Evolutionary conservation across 148 eudicot genomes (phyloP).

Genomic region (Spergularia marina): DNA sequence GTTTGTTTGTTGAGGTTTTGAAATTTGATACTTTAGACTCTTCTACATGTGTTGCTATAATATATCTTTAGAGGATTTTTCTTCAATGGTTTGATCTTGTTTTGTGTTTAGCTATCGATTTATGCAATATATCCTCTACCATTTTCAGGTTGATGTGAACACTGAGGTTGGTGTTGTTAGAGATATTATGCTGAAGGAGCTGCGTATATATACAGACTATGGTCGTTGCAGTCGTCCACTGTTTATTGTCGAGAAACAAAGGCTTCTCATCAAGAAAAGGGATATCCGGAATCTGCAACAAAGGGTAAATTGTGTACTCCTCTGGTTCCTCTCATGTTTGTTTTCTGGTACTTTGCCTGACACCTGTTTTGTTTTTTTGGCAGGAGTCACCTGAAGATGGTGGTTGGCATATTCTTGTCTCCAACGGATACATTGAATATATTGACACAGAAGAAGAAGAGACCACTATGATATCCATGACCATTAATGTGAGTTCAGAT

Average conservation of each 20-base stretch:
- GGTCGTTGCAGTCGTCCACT: constrained; percentile 98
- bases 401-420: constrained; percentile 95
- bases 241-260: constrained; percentile 91
- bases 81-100: neutral
- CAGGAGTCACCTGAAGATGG: constrained; percentile 93
- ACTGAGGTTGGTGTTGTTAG: constrained; percentile 97
- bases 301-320: constrained; percentile 46
- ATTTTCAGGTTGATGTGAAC: constrained; percentile 77
- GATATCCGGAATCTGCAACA: constrained; percentile 79
- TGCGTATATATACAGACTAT: constrained; percentile 93
- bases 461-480: constrained; percentile 99
- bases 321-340: neutral
- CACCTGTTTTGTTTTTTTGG: neutral
- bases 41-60: neutral
- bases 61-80: neutral
- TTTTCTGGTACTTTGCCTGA: neutral
- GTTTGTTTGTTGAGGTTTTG: neutral
- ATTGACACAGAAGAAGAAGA: constrained; percentile 99
- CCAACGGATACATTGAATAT: constrained; percentile 88
- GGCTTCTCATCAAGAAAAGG: constrained; percentile 78
- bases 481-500: constrained; percentile 68
- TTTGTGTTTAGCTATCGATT: neutral
- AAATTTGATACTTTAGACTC: neutral
- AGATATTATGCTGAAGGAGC: constrained; percentile 86
- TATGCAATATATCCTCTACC: neutral